Conservation (phyloP, 768 basidiomycete genomes). For the Paxillus rubicundulus region DNA sequence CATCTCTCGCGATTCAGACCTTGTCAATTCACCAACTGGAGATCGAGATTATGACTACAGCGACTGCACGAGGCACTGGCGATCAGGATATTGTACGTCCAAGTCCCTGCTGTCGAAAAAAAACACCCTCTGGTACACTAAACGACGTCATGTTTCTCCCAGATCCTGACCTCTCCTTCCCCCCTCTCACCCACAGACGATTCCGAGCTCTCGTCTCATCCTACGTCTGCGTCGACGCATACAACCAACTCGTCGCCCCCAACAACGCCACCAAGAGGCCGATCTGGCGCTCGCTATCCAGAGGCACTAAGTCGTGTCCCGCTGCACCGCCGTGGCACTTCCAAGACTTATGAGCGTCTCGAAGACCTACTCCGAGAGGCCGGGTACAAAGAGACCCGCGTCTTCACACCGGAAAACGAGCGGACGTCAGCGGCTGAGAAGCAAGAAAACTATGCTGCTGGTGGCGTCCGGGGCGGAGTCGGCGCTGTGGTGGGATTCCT, state of each 20-base stretch:
- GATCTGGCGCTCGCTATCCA: constrained; percentile 50
- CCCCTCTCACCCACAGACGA: constrained; percentile 8
- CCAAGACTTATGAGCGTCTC: constrained; percentile 76
- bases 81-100: constrained; percentile 20
- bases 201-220: constrained; percentile 6
- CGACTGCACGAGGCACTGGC: constrained; percentile 9
- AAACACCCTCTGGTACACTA: constrained; percentile 1
- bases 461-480: constrained; percentile 43
- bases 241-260: constrained; percentile 27
- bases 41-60: constrained; percentile 17
- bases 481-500: constrained; percentile 65
- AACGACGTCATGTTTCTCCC: constrained; percentile 9
- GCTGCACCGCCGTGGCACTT: constrained; percentile 74
- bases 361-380: constrained; percentile 85
- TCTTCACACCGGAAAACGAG: constrained; percentile 84
- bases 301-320: constrained; percentile 64
- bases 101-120: neutral
- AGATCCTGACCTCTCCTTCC: constrained; percentile 11
- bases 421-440: constrained; percentile 32
- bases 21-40: neutral
- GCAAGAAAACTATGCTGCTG: constrained; percentile 28
- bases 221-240: constrained; percentile 6
- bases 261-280: constrained; percentile 41
- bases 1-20: neutral
- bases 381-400: constrained; percentile 89